Base-by-base conservation (phyloP, 1,139 yeast genomes). In the Yueomyces sp. region DNA sequence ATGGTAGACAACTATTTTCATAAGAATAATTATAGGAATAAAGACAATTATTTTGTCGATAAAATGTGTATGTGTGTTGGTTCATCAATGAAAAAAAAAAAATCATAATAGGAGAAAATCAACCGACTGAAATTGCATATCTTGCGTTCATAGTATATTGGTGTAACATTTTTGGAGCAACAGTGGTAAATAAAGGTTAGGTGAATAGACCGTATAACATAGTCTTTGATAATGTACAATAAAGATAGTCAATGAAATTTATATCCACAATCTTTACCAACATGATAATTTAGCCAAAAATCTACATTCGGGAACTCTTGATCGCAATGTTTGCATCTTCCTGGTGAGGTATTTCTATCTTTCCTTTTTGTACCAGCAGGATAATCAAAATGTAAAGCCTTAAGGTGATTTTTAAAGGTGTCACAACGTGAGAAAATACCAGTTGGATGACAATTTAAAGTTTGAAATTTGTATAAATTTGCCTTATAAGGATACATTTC, bases 371-470 rank as follows among this genome's bases (percentile, higher is more conserved):
- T 85, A 5, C 94, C 94, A 37, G 72, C 71, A 2, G 96, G 96
- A 61, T 86, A 86, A 53, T 76, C 81, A 60, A 86, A 86, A 59
- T 86, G 96, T 49, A 85, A 72, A 3, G 95, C 93, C 60, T 83
- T 84, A 49, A 86, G 68, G 62, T 86, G 96, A 61, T 85, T 86
- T 59, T 86, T 87, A 65, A 78, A 86, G 4, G 96, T 87, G 62
- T 86, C 96, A 59, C 95, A 83, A 37, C 96, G 71, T 19, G 86
- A 76, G 56, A 86, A 86, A 36, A 82, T 77, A 6, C 96, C 96
- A 3, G 84, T 77, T 47, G 74, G 75, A 60, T 86, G 96, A 57
- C 95, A 85, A 36, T 47, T 49, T 11, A 49, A 45, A 1, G 57
- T 47, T 26, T 46, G 54, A 36, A 48, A 48, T 32, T 44, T 41